Base-by-base conservation (phyloP, 2,329 filamentous ascomycete species). In the Penicillium sp. region DNA sequence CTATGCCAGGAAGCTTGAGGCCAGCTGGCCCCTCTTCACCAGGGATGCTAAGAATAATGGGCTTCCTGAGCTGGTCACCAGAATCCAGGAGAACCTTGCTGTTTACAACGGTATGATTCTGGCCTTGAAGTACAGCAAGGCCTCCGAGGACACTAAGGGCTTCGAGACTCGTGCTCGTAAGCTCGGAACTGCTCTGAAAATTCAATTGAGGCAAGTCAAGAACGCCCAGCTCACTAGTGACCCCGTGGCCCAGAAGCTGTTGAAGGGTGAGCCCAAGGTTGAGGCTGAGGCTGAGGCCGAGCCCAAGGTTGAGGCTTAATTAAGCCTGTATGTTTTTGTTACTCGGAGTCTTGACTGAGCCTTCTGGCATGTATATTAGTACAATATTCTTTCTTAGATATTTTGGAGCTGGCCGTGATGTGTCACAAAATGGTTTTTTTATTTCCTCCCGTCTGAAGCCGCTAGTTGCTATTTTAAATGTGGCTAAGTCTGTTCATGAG, bases 151-250 rank as follows among this genome's bases (percentile, higher is more conserved):
- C 10, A 43, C 44, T 27, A 18, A 21, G 13, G 9, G 10, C 14
- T 48, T 53, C 50, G 16, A 43, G 44, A 21, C 44, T 13, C 50
- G 50, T 38, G 24, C 27, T 27, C 21, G 21, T 11, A 11, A 29
- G 47, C 32, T 54, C 18, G 14, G 34, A 34, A 24, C 34, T 44
- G n/a, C 45, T 9, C 27, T 54, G 40, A 27, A 40, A 29, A n/a
- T 27, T 16, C 52, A 83, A 57, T 76, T 90, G 18, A 81, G 79
- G 34, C 22, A n/a, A 2, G 32, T 50, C 18, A 50, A 50, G 40
- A 54, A 54, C 24, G 13, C 3, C 10, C 42, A 54, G 6, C 24
- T 54, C 4, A 47, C 43, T 32, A n/a, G 10, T 34, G 52, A 54
- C 34, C 18, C n/a, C 7, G 80, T 77, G 65, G 34, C 32, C 9